A percentile compares a stretch with the other conserved stretches of the same genome.
These are phyloP conservation scores for Lepidium campestre DNA, from an alignment of 441 rosid species.

Conservation along the genomic window DNA sequence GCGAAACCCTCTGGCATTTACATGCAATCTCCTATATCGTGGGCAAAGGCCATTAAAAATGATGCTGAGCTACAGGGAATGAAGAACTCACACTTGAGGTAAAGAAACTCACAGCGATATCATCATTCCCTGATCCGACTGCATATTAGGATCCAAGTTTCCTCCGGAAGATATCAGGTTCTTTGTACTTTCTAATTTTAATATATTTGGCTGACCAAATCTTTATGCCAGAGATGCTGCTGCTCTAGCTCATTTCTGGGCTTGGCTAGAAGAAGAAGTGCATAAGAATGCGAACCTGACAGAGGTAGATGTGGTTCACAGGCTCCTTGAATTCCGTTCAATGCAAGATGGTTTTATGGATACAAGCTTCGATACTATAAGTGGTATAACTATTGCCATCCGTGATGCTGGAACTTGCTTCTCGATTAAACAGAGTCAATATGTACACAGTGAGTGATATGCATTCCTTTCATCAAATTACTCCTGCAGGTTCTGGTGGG, in stretches of 20 bases:
- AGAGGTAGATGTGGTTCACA: slow-evolving; percentile 86
- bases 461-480: neutral
- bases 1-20: slow-evolving; percentile 55
- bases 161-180: neutral
- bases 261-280: slow-evolving; percentile 88
- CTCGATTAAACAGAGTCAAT: neutral
- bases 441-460: neutral
- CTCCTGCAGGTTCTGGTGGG: slow-evolving; percentile 79
- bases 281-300: slow-evolving; percentile 54
- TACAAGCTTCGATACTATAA: slow-evolving; percentile 95
- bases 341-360: slow-evolving; percentile 79
- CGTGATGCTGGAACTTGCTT: slow-evolving; percentile 6
- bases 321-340: slow-evolving; percentile 82
- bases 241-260: slow-evolving; percentile 89
- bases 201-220: neutral
- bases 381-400: slow-evolving; percentile 51
- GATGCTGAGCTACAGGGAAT: slow-evolving; percentile 81
- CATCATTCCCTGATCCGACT: neutral
- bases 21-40: slow-evolving; percentile 70
- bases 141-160: neutral
- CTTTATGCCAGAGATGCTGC: slow-evolving; percentile 82
- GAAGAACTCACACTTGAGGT: slow-evolving; percentile 88
- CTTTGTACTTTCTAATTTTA: neutral
- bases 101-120: slow-evolving; percentile 7
- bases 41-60: slow-evolving; percentile 86